These are phyloP conservation scores for Rosa lucieae DNA, from an alignment of 306 rosid species.

Conservation along the genomic window DNA sequence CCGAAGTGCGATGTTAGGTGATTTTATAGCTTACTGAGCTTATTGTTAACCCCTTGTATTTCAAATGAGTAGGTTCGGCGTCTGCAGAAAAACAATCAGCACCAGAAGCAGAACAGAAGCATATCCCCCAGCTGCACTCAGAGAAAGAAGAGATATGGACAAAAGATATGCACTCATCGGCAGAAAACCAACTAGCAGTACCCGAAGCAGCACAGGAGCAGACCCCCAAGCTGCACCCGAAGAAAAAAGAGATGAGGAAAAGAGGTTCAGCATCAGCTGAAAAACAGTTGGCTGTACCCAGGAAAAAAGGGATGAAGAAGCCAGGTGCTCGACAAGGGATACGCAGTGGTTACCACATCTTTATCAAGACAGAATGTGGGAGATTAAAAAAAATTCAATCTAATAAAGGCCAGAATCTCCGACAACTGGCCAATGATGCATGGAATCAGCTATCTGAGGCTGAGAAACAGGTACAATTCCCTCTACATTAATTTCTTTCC, in stretches of 20 bases:
- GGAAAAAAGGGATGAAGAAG: not conserved
- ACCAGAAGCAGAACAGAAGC: constrained; percentile 14
- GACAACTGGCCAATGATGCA: constrained; percentile 21
- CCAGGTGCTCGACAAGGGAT: constrained; percentile 9
- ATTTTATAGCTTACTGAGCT: not conserved
- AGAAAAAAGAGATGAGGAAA: constrained; percentile 12
- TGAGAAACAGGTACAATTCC: constrained; percentile 22
- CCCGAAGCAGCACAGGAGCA: constrained; percentile 14
- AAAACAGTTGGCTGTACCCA: not conserved
- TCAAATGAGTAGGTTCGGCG: constrained; percentile 5
- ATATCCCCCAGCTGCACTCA: constrained; percentile 13
- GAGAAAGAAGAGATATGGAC: constrained; percentile 9
- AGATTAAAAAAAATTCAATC: constrained; percentile 12
- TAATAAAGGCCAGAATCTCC: constrained; percentile 12
- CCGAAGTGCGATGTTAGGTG: not conserved
- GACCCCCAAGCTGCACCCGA: constrained; percentile 14
- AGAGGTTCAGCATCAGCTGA: not conserved
- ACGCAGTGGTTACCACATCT: constrained; percentile 31
- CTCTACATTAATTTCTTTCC: not conserved
- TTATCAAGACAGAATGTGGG: constrained; percentile 31
- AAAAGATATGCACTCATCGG: not conserved
- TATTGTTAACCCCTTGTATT: not conserved
- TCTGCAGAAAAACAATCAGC: not conserved
- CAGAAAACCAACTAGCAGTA: not conserved
- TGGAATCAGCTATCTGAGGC: constrained; percentile 31